Evolutionary conservation across 164 flowering plant genomes (phyloP).

Genomic region (Tetracentron sinense): DNA sequence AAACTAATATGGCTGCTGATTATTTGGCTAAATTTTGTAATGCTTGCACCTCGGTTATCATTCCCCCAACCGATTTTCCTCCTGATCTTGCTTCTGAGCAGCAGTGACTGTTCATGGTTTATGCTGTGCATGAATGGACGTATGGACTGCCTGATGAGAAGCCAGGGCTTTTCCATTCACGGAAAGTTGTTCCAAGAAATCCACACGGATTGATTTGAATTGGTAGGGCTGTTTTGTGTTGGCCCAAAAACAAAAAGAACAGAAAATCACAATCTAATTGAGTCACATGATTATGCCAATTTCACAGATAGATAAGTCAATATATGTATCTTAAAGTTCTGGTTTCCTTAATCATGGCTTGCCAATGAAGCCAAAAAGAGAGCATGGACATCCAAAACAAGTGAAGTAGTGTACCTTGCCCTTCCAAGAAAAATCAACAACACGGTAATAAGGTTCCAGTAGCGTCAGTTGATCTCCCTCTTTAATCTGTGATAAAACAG

Average conservation of each 20-base stretch:
- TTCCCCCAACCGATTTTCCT: too few relatives aligned
- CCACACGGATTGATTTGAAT: slow-evolving; percentile 77
- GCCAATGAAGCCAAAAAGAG: neutral
- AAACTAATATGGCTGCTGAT: too few relatives aligned
- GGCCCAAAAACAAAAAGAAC: neutral
- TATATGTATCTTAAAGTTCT: neutral
- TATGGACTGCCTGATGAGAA: slow-evolving; percentile 36
- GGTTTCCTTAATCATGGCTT: neutral
- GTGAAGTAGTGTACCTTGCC: slow-evolving; percentile 45
- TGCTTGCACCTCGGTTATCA: too few relatives aligned
- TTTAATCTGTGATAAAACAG: slow-evolving; percentile 57
- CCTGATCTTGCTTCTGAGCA: too few relatives aligned
- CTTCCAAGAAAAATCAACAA: slow-evolving; percentile 64
- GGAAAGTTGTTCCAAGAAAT: slow-evolving; percentile 67
- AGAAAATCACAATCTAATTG: neutral
- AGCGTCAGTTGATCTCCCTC: slow-evolving; percentile 70
- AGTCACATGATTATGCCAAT: neutral
- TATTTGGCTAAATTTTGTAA: too few relatives aligned
- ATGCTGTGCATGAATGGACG: slow-evolving; percentile 65
- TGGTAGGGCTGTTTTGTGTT: slow-evolving; percentile 44
- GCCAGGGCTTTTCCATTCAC: slow-evolving; percentile 65
- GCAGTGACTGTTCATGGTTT: slow-evolving; percentile 44
- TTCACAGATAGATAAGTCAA: too few relatives aligned
- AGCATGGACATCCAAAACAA: neutral
- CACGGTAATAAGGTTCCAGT: slow-evolving; percentile 56